These are phyloP conservation scores for Arthrobotrys pseudoclavata DNA, from an alignment of 2,329 filamentous ascomycete genomes.

Conservation along the genomic window DNA sequence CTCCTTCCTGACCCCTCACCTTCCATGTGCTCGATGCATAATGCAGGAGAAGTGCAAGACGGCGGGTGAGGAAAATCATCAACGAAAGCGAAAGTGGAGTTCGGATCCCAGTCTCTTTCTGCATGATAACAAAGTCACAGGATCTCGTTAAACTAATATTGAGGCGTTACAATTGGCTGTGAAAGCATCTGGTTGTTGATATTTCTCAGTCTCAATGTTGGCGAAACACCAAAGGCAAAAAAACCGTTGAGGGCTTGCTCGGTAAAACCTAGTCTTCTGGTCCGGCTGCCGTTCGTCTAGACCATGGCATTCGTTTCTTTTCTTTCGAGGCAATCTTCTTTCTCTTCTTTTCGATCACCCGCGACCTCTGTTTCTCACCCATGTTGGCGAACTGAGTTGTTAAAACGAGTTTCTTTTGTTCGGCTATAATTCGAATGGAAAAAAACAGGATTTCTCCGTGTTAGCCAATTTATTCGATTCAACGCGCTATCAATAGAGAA, in stretches of 20 bases:
- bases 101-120: constrained; percentile 45
- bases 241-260: constrained; percentile 46
- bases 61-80: constrained; percentile 52
- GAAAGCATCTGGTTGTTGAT: background rate
- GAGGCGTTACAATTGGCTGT: constrained; percentile 52
- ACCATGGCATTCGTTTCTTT: constrained; percentile 70
- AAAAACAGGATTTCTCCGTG: constrained; percentile 35
- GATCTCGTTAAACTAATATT: constrained; percentile 58
- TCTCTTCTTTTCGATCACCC: constrained; percentile 84
- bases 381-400: constrained; percentile 83
- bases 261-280: constrained; percentile 57
- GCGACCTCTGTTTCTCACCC: constrained; percentile 86
- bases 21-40: constrained; percentile 56
- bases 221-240: constrained; percentile 21
- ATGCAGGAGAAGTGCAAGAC: constrained; percentile 56
- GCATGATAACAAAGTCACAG: constrained; percentile 59
- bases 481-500: constrained; percentile 12
- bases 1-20: constrained; percentile 52
- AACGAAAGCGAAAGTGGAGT: constrained; percentile 49
- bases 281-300: constrained; percentile 51
- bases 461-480: constrained; percentile 34
- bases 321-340: constrained; percentile 92
- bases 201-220: constrained; percentile 19
- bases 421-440: constrained; percentile 68
- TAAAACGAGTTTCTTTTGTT: constrained; percentile 88